Evolutionary conservation across 495 filamentous ascomycete species (phyloP), one percentile per base, ranked within the genome.

Genomic region (Viridothelium virens): DNA sequence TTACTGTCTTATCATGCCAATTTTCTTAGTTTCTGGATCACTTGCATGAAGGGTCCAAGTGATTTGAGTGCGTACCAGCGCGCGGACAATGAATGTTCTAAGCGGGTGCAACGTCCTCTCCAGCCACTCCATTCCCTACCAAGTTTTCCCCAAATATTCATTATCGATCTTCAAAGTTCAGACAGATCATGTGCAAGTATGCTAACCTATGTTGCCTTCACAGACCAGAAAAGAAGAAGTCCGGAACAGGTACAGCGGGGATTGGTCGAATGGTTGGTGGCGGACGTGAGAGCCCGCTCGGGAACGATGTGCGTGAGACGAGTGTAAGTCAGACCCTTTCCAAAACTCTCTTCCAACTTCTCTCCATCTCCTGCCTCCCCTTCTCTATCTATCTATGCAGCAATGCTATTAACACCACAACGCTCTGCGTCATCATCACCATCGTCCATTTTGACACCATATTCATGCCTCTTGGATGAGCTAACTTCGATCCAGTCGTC

Each of bases 401-500:
- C 33, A 12, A 71, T 71, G 71, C 68, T 68, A 48, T 41, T 66
- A 38, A 46, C 68, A 38, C 56, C 62, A 25, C 44, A 61, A 33
- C 56, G 12, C 38, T 47, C 38, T 16, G 53, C 70, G 64, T 70
- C 63, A 1, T 65, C 62, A 25, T 14, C 38, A 3, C 34, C 36
- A 3, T 39, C 36, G 31, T 62, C 62, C 48, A 38, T 50, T 39
- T 67, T 67, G 66, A 59, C 53, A 7, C 11, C 64, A 12, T 64
- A 38, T 62, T 64, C 68, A 46, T 36, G 66, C 62, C 37, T 70
- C 38, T 16, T 64, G 50, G 39, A 64, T 41, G 33, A 68, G 66
- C 69, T 70, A 67, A 78, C 71, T 56, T 34, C 36, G 66, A 63
- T 47, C 47, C 67, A 70, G 64, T 79, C 86, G 78, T 84, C 89